Evolutionary conservation across 2,329 filamentous ascomycete genomes (phyloP).

Genomic region (Zymoseptoria passerinii): DNA sequence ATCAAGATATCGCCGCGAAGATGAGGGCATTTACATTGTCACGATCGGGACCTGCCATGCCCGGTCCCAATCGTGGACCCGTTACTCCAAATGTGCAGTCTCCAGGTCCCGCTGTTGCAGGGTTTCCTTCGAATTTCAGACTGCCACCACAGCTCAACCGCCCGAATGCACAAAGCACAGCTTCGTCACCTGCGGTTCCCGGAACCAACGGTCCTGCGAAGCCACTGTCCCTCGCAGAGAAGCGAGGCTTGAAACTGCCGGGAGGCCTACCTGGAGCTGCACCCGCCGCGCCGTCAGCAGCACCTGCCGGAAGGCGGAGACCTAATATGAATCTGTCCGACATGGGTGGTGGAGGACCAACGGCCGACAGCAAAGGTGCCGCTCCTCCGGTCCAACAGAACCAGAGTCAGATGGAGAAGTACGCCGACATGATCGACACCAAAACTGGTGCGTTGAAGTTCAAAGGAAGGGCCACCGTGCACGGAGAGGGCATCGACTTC

Average conservation of each 20-base stretch:
- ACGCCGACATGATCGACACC: slow-evolving; percentile 77
- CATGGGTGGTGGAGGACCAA: slow-evolving; percentile 28
- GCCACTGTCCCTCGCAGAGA: slow-evolving; percentile 56
- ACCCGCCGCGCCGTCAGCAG: slow-evolving; percentile 33
- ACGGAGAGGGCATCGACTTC: slow-evolving; percentile 84
- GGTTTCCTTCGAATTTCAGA: slow-evolving; percentile 38
- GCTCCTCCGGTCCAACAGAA: slow-evolving; percentile 20
- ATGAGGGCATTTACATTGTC: slow-evolving; percentile 63
- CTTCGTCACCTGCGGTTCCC: slow-evolving; percentile 42
- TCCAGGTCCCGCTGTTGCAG: slow-evolving; percentile 26
- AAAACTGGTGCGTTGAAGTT: slow-evolving; percentile 89
- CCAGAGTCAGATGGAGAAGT: slow-evolving; percentile 49
- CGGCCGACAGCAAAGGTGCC: slow-evolving; percentile 27
- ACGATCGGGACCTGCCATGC: slow-evolving; percentile 46
- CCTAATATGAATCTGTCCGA: slow-evolving; percentile 38
- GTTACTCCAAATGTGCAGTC: slow-evolving; percentile 10
- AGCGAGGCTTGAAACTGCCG: slow-evolving; percentile 57
- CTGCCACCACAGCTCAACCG: slow-evolving; percentile 33
- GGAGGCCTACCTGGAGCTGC: slow-evolving; percentile 43
- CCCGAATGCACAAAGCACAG: slow-evolving; percentile 35
- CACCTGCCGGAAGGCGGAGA: slow-evolving; percentile 31
- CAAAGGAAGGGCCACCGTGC: slow-evolving; percentile 83
- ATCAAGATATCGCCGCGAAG: slow-evolving; percentile 54
- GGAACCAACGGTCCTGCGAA: slow-evolving; percentile 33
- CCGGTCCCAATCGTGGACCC: slow-evolving; percentile 15